A percentile compares a stretch with the other conserved stretches of the same genome.
Evolutionary conservation across 176 grass and related monocot genomes (phyloP).

Genomic region (Oryza glumipatula): DNA sequence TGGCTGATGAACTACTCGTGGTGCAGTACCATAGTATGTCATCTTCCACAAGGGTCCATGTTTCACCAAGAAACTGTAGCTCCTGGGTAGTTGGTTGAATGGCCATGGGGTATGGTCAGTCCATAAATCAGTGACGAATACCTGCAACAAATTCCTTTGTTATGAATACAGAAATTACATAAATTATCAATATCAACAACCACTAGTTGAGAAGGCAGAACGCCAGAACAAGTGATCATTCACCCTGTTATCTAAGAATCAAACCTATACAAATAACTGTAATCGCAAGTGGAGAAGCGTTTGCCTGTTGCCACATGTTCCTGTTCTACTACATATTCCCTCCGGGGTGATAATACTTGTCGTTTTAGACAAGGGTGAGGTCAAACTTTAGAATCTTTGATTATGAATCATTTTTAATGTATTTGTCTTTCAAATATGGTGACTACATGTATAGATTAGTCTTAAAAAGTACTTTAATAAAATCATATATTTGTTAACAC

Average conservation of each 20-base stretch:
- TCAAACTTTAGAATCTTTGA: no score
- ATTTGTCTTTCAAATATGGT: no score
- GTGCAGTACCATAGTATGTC: constrained; percentile 91
- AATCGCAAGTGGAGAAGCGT: constrained; percentile 7
- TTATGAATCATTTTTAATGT: no score
- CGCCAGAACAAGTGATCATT: not conserved
- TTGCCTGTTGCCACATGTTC: not conserved
- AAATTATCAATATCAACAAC: constrained; percentile 1
- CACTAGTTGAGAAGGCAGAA: not conserved
- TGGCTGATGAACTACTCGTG: constrained; percentile 89
- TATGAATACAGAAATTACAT: not conserved
- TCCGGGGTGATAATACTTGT: no score
- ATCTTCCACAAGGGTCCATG: constrained; percentile 97
- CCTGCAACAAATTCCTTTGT: constrained; percentile 45
- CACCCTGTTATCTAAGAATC: constrained; percentile 31
- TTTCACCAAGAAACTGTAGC: constrained; percentile 97
- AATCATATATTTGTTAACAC: no score
- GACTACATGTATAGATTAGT: no score
- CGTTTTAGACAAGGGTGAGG: no score
- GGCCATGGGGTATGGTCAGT: constrained; percentile 97
- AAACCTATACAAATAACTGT: constrained; percentile 22
- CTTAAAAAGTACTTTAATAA: no score
- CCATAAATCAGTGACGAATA: constrained; percentile 97
- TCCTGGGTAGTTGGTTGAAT: constrained; percentile 97
- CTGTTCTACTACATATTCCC: not conserved